Conservation (phyloP, 1,284 basidiomycete species). For the Ustilago shanxiensis region DNA sequence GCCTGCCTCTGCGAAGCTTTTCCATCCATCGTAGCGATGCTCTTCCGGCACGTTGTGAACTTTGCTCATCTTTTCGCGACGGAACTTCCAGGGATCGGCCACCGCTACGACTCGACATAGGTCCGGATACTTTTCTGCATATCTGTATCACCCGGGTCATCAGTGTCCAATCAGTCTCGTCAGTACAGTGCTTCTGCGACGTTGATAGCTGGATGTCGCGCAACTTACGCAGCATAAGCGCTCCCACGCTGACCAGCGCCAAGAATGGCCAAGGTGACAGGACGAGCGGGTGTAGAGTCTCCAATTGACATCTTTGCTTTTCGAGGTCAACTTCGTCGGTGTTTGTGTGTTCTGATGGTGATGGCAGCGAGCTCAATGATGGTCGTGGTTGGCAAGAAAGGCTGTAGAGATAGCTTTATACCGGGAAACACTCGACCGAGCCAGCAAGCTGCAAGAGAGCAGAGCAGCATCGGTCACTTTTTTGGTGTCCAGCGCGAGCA, state of each 20-base stretch:
- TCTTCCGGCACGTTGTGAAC: constrained; percentile 28
- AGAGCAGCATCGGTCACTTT: constrained; percentile 19
- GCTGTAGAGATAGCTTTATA: constrained; percentile 15
- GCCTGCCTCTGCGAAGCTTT: constrained; percentile 34
- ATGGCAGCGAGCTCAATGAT: not conserved
- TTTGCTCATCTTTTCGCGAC: constrained; percentile 44
- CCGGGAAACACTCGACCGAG: not conserved
- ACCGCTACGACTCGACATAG: constrained; percentile 35
- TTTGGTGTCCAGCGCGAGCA: not conserved
- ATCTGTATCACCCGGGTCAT: constrained; percentile 11
- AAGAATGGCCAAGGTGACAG: constrained; percentile 43
- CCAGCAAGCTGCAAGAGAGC: not conserved
- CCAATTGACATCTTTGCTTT: constrained; percentile 35
- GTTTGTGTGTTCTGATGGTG: not conserved
- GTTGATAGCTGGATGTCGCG: not conserved
- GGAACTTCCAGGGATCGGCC: constrained; percentile 44
- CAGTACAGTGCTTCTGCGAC: not conserved
- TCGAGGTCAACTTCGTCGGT: not conserved
- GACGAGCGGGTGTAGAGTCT: constrained; percentile 19
- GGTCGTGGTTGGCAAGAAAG: not conserved
- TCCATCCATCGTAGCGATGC: constrained; percentile 41
- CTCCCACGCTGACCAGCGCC: constrained; percentile 44
- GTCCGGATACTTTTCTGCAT: constrained; percentile 32
- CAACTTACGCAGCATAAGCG: constrained; percentile 42
- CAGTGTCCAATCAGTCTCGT: not conserved